Conservation (phyloP, 2,329 filamentous ascomycete genomes). For the Albophoma yamanashiensis region DNA sequence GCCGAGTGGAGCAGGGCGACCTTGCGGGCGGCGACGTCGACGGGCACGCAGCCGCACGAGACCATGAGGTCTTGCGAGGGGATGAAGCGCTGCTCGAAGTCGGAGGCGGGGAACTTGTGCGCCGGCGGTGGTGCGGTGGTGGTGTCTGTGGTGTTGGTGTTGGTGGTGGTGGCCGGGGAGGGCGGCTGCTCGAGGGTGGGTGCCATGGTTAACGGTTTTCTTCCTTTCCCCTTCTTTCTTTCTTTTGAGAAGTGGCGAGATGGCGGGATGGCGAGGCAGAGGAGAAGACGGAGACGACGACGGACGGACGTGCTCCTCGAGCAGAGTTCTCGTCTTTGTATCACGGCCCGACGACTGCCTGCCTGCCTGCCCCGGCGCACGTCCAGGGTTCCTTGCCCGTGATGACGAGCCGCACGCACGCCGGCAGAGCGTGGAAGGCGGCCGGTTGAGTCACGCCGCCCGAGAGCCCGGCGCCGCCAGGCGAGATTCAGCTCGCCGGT, state of each 20-base stretch:
- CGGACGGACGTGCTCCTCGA: background rate
- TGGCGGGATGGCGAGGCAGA: background rate
- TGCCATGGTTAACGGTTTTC: background rate
- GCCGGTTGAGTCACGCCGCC: background rate
- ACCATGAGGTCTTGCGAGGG: conserved; percentile 31
- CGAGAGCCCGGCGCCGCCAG: no score
- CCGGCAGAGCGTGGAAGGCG: background rate
- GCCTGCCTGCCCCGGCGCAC: background rate
- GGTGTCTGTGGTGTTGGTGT: background rate
- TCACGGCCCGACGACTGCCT: background rate
- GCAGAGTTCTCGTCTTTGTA: background rate
- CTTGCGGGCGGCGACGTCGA: conserved; percentile 23
- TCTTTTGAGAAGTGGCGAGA: background rate
- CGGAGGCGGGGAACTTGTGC: background rate
- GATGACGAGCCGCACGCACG: background rate
- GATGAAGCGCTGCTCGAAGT: conserved; percentile 16
- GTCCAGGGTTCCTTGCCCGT: background rate
- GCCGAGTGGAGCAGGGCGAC: conserved; percentile 31
- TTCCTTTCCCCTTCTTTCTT: no score
- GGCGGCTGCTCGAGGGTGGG: background rate
- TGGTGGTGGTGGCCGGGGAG: background rate
- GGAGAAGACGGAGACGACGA: background rate
- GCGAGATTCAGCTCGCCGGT: background rate
- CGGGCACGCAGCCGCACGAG: conserved; percentile 35
- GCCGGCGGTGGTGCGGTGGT: background rate